Base-by-base conservation (phyloP, 169 alveolate genomes). In the Theileria annulata region DNA sequence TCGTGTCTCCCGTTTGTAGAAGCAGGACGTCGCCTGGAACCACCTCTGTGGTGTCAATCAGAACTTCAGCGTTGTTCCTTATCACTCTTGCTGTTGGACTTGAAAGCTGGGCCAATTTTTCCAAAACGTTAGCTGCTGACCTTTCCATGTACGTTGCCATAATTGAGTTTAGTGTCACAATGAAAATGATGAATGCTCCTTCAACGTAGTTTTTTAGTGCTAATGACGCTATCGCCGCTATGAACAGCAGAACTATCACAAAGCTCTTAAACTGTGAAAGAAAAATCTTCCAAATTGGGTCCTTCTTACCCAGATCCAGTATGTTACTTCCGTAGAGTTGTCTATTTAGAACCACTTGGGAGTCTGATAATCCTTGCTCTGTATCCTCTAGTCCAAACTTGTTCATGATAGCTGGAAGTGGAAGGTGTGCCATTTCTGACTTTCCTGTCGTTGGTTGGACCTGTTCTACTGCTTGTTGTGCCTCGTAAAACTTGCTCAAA, bases 1-100 rank as follows among this genome's bases (percentile, higher is more conserved):
- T 95, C 21, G 93, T 92, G 76, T 96, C 98, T 9, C 99, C 99
- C 1, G 95, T 93, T 49, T 83, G 87, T 51, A 97, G 87, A 19
- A 93, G 66, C 27, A 97, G 96, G 31, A 96, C 80, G 81, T 96
- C 99, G 6, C 98, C 99, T 23, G 95, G 98, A 3, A 97, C 98
- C 58, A 96, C 94, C 35, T 93, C 95, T 63, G 86, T 85, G 21
- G 98, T 95, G 33, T 95, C 94, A 42, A 95, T 84, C 13, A 74
- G 82, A 47, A 37, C 49, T 69, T 84, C 92, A 23, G 80, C 77
- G 17, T 96, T 98, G 71, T 88, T 88, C 71, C 98, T 91, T 42
- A 88, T 75, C 30, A 89, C 98, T 23, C 86, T 88, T 37, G 96
- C 94, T 47, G 82, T 85, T 19, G 98, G 98, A 3, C 98, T 95